Conservation (phyloP, 1,139 yeast genomes). For the Yamadazyma dushanensis region DNA sequence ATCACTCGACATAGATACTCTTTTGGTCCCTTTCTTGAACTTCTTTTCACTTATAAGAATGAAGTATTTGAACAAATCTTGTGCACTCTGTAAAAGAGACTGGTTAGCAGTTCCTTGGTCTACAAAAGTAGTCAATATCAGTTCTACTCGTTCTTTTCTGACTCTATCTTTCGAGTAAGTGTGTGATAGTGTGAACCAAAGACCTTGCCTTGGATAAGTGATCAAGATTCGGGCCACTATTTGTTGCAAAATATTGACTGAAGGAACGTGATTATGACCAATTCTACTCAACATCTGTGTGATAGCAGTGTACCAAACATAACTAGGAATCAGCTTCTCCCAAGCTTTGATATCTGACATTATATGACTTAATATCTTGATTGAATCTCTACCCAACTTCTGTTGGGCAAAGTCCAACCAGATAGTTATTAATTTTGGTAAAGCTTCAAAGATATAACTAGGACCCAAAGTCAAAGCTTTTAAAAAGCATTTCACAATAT, state of each 20-base stretch:
- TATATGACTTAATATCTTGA: constrained; percentile 45
- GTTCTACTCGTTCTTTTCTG: constrained; percentile 52
- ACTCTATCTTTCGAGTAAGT: constrained; percentile 62
- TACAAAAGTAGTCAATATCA: constrained; percentile 21
- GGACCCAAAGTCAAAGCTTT: constrained; percentile 70
- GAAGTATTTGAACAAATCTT: constrained; percentile 34
- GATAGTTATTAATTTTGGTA: constrained; percentile 84
- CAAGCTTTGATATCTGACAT: constrained; percentile 54
- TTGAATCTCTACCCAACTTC: constrained; percentile 28
- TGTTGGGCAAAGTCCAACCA: constrained; percentile 83
- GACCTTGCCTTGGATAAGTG: constrained; percentile 75
- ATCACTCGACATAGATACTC: constrained; percentile 32
- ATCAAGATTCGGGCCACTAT: constrained; percentile 58
- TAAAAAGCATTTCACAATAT: constrained; percentile 64
- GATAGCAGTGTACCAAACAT: constrained; percentile 80
- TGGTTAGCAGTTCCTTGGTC: constrained; percentile 5
- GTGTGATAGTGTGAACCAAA: constrained; percentile 84
- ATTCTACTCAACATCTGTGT: constrained; percentile 86
- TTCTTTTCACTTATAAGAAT: constrained; percentile 37
- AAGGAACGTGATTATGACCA: constrained; percentile 58
- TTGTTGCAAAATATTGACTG: constrained; percentile 54
- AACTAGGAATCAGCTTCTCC: constrained; percentile 50
- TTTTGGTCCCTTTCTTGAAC: constrained; percentile 33
- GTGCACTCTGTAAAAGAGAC: constrained; percentile 25
- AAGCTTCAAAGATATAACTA: constrained; percentile 73